Evolutionary conservation across 2,329 filamentous ascomycete species (phyloP), one percentile per base, ranked within the genome.

Genomic region (Aureobasidium sp.): DNA sequence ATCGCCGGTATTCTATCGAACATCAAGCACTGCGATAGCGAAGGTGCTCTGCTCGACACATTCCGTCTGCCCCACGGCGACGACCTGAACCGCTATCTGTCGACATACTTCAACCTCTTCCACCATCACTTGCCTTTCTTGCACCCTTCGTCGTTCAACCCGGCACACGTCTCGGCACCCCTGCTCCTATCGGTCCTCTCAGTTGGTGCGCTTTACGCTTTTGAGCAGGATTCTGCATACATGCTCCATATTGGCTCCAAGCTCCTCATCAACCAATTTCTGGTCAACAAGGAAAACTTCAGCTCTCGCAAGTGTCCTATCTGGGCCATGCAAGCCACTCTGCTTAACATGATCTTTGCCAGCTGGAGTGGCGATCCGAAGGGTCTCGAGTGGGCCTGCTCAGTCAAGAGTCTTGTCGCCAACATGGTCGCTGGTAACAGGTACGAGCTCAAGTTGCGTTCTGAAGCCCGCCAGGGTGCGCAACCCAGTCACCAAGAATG

Each of bases 351-450:
- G 94, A 87, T 97, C 67, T 97, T 99, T 74, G 91, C 94, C 61
- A 97, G 92, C 80, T 99, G 94, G 94, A 97, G 94, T 74, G 94
- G 94, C 70, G 94, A 97, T 71, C 89, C 94, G 39, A 97, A 97
- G 77, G 94, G 94, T 41, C 82, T 99, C 2, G 94, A 99, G 75
- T 99, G 94, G 94, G 92, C 94, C 39, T 97, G 93, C 76, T 97
- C 94, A 1, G 97, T 99, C 77, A 97, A 97, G 84, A 96, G 91
- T 80, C 82, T 97, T 42, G 84, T 99, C 55, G 93, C 93, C 67
- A 97, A 97, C 77, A 97, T 99, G 93, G 94, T 99, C 62, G 91
- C 93, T 63, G 94, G 94, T 64, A 97, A 97, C 73, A 87, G 91
- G 56, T 97, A 97, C 74, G 94, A 99, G 77, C 80, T 97, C 64